Conservation (phyloP, 108 stramenopile species). For the Skeletonema menzelii region DNA sequence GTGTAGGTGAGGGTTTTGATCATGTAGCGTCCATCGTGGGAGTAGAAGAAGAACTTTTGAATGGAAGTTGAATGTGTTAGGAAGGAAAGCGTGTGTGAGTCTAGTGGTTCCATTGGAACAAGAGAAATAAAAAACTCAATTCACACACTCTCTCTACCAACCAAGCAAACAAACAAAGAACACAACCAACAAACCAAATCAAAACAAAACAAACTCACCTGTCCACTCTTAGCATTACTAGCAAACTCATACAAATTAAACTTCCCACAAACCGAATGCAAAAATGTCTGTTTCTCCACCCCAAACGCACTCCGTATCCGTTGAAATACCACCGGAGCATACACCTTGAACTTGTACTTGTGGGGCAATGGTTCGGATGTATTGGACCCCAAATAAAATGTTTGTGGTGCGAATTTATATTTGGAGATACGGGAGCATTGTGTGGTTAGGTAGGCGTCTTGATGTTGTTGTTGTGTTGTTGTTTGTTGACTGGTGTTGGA, state of each 20-base stretch:
- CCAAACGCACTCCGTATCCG: slow-evolving; percentile 64
- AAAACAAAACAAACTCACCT: too few species aligned
- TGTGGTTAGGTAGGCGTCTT: slow-evolving; percentile 17
- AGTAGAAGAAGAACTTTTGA: slow-evolving; percentile 87
- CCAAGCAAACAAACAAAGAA: background rate
- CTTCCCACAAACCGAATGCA: slow-evolving; percentile 83
- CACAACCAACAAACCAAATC: background rate
- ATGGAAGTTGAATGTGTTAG: background rate
- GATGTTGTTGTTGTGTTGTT: background rate
- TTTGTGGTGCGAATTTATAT: slow-evolving; percentile 45
- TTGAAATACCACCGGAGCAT: slow-evolving; percentile 69
- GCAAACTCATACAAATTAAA: slow-evolving; percentile 91
- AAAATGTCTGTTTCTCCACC: slow-evolving; percentile 70
- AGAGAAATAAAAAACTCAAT: too few species aligned
- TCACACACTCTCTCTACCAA: too few species aligned
- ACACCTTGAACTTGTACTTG: slow-evolving; percentile 92
- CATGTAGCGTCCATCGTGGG: slow-evolving; percentile 89
- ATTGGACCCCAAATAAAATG: slow-evolving; percentile 42
- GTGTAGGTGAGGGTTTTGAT: slow-evolving; percentile 83
- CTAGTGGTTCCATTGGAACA: background rate
- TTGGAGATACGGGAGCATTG: slow-evolving; percentile 47
- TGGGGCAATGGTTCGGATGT: slow-evolving; percentile 37
- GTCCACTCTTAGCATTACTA: slow-evolving; percentile 86
- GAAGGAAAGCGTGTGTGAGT: background rate
- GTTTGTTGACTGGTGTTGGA: background rate